Percentiles rank a stretch among this genome's conserved stretches.
phyloP scores from a whole-genome alignment of 1,139 yeast genomes.

The Blastobotrys malaysiensis region DNA sequence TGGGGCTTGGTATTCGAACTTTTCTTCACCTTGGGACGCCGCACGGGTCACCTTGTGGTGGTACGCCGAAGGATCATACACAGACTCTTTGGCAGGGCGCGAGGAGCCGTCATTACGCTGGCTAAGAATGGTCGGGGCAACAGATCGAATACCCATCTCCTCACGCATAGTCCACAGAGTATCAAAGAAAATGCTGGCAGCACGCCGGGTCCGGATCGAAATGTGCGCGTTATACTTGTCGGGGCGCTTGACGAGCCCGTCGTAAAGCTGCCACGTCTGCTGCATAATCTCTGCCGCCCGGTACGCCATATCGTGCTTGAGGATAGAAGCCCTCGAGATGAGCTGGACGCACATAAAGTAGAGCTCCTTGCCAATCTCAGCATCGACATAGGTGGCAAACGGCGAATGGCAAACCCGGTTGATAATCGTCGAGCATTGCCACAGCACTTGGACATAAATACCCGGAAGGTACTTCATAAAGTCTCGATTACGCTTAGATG shows the following conservation, averaged over 20 bases:
- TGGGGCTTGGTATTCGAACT: background rate
- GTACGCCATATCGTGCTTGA: slow-evolving; percentile 88
- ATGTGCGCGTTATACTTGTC: slow-evolving; percentile 30
- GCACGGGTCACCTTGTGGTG: background rate
- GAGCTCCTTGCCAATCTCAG: slow-evolving; percentile 63
- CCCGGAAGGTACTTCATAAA: slow-evolving; percentile 80
- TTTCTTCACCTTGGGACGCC: background rate
- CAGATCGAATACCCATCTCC: slow-evolving; percentile 61
- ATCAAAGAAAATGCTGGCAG: slow-evolving; percentile 90
- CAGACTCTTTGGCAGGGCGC: background rate
- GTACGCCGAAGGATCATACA: background rate
- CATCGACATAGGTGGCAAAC: slow-evolving; percentile 59
- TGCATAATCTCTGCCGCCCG: slow-evolving; percentile 91
- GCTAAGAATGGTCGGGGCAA: slow-evolving; percentile 34
- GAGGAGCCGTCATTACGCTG: slow-evolving; percentile 20
- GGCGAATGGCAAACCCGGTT: slow-evolving; percentile 75
- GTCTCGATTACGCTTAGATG: slow-evolving; percentile 53
- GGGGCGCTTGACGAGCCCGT: slow-evolving; percentile 45
- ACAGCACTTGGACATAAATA: slow-evolving; percentile 68
- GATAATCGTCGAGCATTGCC: slow-evolving; percentile 89
- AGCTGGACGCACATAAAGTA: slow-evolving; percentile 66
- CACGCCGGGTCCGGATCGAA: slow-evolving; percentile 72
- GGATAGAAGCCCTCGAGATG: slow-evolving; percentile 72
- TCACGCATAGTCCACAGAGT: slow-evolving; percentile 77
- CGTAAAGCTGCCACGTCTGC: slow-evolving; percentile 86